phyloP scores from a whole-genome alignment of 345 rosid species.

The Euphorbia tirucalli region DNA sequence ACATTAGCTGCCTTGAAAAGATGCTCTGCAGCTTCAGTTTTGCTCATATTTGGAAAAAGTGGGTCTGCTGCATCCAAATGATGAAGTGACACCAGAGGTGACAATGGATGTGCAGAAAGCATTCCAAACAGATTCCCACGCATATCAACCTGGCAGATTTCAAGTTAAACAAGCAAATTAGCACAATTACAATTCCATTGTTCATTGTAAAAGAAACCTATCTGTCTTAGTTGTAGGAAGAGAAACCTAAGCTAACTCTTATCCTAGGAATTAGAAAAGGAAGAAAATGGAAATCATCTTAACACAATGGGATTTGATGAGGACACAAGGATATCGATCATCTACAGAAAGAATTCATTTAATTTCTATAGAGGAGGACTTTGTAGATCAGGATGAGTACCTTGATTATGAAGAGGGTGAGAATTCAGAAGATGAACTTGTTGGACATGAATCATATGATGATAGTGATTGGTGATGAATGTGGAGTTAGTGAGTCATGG shows the following conservation, averaged over 20 bases:
- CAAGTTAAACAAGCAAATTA: conserved; percentile 9
- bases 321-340: too few relatives aligned
- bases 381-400: too few relatives aligned
- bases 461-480: too few relatives aligned
- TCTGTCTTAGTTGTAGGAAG: background rate
- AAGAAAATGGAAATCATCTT: background rate
- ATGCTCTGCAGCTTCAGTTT: conserved; percentile 47
- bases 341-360: too few relatives aligned
- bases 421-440: too few relatives aligned
- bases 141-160: conserved; percentile 60
- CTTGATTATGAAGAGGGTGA: too few relatives aligned
- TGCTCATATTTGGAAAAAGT: conserved; percentile 62
- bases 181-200: conserved; percentile 6
- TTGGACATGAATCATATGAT: too few relatives aligned
- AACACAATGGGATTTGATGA: background rate
- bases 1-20: conserved; percentile 57
- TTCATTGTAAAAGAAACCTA: background rate
- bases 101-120: conserved; percentile 76
- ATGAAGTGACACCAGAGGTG: conserved; percentile 81
- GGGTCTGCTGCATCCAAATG: conserved; percentile 84
- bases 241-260: background rate
- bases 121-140: conserved; percentile 78
- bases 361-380: too few relatives aligned
- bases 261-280: background rate
- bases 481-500: too few relatives aligned